Evolutionary conservation across 192 early-diverging fungal species (phyloP).

Genomic region (Oehlia diaphana): DNA sequence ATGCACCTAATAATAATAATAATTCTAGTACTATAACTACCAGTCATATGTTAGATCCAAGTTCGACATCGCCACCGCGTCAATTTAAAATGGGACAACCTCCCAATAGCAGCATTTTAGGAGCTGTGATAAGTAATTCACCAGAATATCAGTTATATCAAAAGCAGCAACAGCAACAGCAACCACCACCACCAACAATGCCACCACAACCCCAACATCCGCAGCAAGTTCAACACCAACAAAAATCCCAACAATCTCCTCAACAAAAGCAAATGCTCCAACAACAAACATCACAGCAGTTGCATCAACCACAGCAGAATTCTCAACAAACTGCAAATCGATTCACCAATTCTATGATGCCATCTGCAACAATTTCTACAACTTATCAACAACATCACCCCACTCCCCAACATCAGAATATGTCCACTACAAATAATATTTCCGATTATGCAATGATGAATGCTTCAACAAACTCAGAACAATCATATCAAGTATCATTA

Average conservation of each 20-base stretch:
- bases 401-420: not conserved
- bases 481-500: slow-evolving; percentile 10
- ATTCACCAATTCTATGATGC: not conserved
- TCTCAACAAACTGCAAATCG: slow-evolving; percentile 1
- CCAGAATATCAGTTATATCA: slow-evolving; percentile 8
- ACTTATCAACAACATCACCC: slow-evolving; percentile 9
- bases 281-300: not conserved
- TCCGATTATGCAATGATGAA: slow-evolving; percentile 8
- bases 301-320: slow-evolving; percentile 3
- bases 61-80: not conserved
- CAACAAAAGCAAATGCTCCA: slow-evolving; percentile 1
- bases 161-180: not conserved
- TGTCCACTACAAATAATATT: not conserved
- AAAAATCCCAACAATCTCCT: not conserved
- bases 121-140: not conserved
- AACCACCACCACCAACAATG: not conserved
- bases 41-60: not conserved
- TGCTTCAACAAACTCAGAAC: not conserved
- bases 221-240: not conserved
- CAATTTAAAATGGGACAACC: slow-evolving; percentile 15
- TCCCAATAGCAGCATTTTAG: not conserved
- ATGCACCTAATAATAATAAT: not conserved
- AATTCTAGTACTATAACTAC: not conserved
- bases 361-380: slow-evolving; percentile 4
- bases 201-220: not conserved